phyloP scores from a whole-genome alignment of 2,329 filamentous ascomycete species.

The Aureobasidium uvarum region DNA sequence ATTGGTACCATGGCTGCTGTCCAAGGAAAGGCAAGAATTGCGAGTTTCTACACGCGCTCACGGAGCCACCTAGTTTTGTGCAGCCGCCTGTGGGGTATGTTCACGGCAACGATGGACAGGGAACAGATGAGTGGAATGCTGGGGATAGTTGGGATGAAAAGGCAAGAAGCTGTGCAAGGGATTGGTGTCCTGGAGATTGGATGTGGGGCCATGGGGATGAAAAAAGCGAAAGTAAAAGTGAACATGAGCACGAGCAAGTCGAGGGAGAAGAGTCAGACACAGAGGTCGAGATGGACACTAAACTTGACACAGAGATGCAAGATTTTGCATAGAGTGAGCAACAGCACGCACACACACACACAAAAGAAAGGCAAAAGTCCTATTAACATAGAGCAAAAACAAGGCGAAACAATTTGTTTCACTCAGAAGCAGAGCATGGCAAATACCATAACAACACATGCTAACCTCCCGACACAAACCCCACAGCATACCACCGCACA shows the following conservation, averaged over 20 bases:
- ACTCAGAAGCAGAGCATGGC: no score
- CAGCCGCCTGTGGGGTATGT: constrained; percentile 28
- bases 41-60: constrained; percentile 27
- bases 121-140: no score
- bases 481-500: no score
- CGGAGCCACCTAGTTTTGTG: constrained; percentile 28
- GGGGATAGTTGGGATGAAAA: constrained; percentile 29
- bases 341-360: no score
- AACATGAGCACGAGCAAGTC: neutral
- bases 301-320: neutral
- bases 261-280: neutral
- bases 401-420: no score
- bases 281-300: no score
- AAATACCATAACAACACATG: no score
- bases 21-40: constrained; percentile 20
- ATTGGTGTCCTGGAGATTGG: constrained; percentile 33
- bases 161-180: constrained; percentile 19
- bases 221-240: no score
- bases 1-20: constrained; percentile 32
- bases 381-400: no score
- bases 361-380: no score
- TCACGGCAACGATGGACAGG: no score
- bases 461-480: no score
- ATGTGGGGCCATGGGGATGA: constrained; percentile 1
- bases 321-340: neutral